Evolutionary conservation across 495 filamentous ascomycete species (phyloP).

Genomic region (Cladorrhinum samala): DNA sequence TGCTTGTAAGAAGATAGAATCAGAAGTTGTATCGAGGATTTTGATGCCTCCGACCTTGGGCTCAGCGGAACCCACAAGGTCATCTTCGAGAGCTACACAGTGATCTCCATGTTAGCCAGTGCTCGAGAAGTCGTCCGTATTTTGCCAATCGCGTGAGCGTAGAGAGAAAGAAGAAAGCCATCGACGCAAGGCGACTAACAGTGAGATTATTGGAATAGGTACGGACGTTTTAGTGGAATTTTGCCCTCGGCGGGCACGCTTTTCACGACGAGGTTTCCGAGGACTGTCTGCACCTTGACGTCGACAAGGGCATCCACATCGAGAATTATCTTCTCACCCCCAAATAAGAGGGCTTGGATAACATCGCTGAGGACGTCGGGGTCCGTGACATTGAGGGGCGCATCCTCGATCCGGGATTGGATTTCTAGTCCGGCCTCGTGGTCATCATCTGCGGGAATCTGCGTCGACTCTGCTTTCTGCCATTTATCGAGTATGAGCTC

Average conservation of each 20-base stretch:
- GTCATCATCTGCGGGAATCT: conserved; percentile 46
- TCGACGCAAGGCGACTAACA: conserved; percentile 43
- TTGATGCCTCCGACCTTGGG: conserved; percentile 58
- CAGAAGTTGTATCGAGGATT: conserved; percentile 61
- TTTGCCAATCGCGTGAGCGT: not conserved
- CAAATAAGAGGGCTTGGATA: conserved; percentile 68
- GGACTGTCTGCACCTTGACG: conserved; percentile 66
- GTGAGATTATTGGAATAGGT: conserved; percentile 34
- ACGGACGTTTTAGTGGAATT: conserved; percentile 80
- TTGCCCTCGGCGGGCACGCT: conserved; percentile 79
- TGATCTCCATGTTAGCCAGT: conserved; percentile 8
- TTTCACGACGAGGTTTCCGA: conserved; percentile 73
- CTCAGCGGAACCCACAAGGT: conserved; percentile 42
- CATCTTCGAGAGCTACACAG: conserved; percentile 31
- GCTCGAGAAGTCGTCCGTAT: not conserved
- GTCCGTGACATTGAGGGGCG: conserved; percentile 75
- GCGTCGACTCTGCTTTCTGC: conserved; percentile 78
- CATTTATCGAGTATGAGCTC: conserved; percentile 69
- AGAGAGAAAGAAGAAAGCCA: conserved; percentile 7
- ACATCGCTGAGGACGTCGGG: conserved; percentile 67
- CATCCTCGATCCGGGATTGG: conserved; percentile 65
- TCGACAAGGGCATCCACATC: conserved; percentile 76
- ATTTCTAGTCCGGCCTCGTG: conserved; percentile 58
- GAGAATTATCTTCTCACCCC: conserved; percentile 55
- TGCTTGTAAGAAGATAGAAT: conserved; percentile 62